These are phyloP conservation scores for Thraustochytrium striatum DNA, from an alignment of 352 stramenopile species.

Conservation along the genomic window DNA sequence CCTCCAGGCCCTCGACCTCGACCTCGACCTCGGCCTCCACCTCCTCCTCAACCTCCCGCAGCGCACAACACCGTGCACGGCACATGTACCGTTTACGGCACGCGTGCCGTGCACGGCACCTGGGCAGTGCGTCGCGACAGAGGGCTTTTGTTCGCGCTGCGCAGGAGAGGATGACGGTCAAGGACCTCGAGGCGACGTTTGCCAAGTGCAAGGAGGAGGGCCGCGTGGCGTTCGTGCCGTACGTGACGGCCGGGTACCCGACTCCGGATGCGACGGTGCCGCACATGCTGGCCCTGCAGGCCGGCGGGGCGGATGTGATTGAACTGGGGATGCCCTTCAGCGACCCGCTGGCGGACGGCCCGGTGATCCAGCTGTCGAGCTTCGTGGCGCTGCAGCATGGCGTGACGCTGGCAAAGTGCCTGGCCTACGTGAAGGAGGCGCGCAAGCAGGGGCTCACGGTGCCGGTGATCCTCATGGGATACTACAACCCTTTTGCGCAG, in stretches of 20 bases:
- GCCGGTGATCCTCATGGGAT: conserved; percentile 96
- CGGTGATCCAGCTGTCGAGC: conserved; percentile 93
- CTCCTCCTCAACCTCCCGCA: too few relatives aligned
- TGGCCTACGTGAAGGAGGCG: conserved; percentile 83
- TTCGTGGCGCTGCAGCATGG: conserved; percentile 87
- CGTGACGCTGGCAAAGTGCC: conserved; percentile 83
- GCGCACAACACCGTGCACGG: too few relatives aligned
- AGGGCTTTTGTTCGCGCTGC: too few relatives aligned
- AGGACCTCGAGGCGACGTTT: conserved; percentile 40
- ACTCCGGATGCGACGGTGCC: conserved; percentile 86
- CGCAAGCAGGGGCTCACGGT: conserved; percentile 81
- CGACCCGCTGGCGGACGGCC: conserved; percentile 94
- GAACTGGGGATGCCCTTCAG: conserved; percentile 87
- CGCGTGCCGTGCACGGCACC: too few relatives aligned
- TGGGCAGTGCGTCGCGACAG: too few relatives aligned
- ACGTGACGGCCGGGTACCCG: conserved; percentile 92
- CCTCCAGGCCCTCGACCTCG: too few relatives aligned
- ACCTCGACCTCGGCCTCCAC: too few relatives aligned
- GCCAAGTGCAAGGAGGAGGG: conserved; percentile 53
- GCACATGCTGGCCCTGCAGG: conserved; percentile 90
- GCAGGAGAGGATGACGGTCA: conserved; percentile 19
- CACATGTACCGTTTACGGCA: too few relatives aligned
- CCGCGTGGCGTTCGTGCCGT: conserved; percentile 90
- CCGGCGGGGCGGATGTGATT: conserved; percentile 91
- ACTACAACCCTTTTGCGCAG: conserved; percentile 97